These are phyloP conservation scores for Aspergillus bombycis DNA, from an alignment of 2,329 filamentous ascomycete genomes.

Conservation along the genomic window DNA sequence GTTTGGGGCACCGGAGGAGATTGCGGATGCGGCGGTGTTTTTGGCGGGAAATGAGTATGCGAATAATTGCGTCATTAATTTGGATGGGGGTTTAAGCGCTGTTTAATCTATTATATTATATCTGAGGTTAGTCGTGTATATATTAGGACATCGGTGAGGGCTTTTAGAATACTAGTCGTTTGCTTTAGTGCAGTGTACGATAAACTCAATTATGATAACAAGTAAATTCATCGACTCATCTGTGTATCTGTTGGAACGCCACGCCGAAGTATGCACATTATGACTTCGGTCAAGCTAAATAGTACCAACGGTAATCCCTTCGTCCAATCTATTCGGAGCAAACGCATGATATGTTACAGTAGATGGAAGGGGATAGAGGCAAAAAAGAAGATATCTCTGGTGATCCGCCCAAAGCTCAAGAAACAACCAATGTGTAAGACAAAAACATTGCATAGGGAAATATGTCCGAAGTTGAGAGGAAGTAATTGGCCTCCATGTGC, in stretches of 20 bases:
- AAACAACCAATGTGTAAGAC: not conserved
- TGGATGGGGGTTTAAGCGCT: slow-evolving; percentile 82
- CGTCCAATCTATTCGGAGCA: slow-evolving; percentile 13
- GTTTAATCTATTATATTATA: slow-evolving; percentile 39
- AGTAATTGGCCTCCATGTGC: not conserved
- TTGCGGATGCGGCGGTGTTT: slow-evolving; percentile 81
- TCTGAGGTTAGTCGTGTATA: not conserved
- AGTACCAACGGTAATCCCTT: not conserved
- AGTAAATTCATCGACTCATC: slow-evolving; percentile 1
- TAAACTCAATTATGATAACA: not conserved
- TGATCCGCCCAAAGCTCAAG: not conserved
- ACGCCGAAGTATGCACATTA: not conserved
- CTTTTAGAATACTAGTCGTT: not conserved
- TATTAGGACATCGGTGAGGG: not conserved
- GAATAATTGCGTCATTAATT: slow-evolving; percentile 82
- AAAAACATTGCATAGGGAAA: not conserved
- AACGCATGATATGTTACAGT: slow-evolving; percentile 23
- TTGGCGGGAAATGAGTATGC: slow-evolving; percentile 78
- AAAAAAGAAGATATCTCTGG: slow-evolving; percentile 10
- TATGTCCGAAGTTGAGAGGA: not conserved
- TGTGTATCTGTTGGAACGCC: not conserved
- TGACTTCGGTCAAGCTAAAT: not conserved
- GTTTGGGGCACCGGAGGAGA: slow-evolving; percentile 69
- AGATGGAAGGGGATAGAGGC: slow-evolving; percentile 8
- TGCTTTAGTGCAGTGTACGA: not conserved